Base-by-base conservation (phyloP, 768 basidiomycete species). In the Rickenella mellea region DNA sequence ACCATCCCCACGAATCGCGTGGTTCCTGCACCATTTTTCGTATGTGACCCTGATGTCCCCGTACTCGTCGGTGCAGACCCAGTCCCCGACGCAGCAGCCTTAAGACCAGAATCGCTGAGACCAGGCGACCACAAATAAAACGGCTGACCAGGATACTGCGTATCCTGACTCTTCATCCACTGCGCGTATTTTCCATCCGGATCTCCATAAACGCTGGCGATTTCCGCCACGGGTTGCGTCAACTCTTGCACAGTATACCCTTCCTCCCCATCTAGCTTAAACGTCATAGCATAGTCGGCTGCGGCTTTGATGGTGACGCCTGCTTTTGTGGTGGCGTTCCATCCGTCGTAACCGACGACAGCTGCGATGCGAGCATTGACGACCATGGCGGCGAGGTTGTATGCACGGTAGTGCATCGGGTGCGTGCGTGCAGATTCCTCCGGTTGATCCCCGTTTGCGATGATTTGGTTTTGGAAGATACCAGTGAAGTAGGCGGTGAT, bases 341-440 rank as follows among this genome's bases (percentile, higher is more conserved):
- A 83, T 14, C 52, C 57, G 43, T 69, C 55, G 24, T 63, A 60
- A 6, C 64, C 64, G 15, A 69, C 60, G 49, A 69, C 64, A 8
- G 62, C 58, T 14, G 63, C 71, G 27, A 83, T 54, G 27, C 71
- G 69, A 2, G 76, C 79, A 46, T 74, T 76, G 5, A 80, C 78
- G 38, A 80, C 74, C 73, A 82, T 76, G 6, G 77, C 80, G 1
- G 73, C 75, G 12, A 82, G 64, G 47, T 84, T 84, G 59, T 79
- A 83, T 0, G 71, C 68, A 8, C 76, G 69, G 53, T 83, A 82
- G 52, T 83, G 80, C 55, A 73, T 81, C 12, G 80, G 78, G 9
- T 73, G 64, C 1, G 78, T 78, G 21, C 80, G 73, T 2, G 56
- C 64, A 14, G 75, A 68, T 61, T 83, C 80, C 11, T 77, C 56